Base-by-base conservation (phyloP, 306 rosid species). In the Glycine soja region DNA sequence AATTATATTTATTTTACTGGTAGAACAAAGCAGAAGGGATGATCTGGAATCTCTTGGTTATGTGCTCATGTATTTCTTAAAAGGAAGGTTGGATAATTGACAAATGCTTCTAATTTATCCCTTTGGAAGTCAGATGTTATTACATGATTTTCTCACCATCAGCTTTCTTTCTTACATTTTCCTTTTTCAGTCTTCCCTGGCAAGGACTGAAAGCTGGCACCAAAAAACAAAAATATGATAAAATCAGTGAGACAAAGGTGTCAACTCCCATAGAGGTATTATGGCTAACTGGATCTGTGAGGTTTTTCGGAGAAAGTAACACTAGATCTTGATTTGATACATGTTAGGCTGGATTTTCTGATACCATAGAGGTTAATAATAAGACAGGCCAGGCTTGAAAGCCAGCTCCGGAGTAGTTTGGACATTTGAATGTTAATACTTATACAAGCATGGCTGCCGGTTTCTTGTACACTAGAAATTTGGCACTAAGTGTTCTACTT, bases 1-100 rank as follows among this genome's bases (percentile, higher is more conserved):
- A 43, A 82, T 74, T 61, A 15, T 47, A 70, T 74, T 67, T 52
- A 79, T 81, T 86, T 79, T 79, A 36, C 63, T 76, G 84, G 85
- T 86, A 96, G 99, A 96, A 79, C 99, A 96, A 90, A 96, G 99
- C 95, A 89, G 99, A 92, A 96, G 99, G 92, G 99, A 96, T 87
- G 99, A 96, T 87, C 84, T 96, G 88, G 99, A 96, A 84, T 96
- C 99, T 86, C 99, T 96, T 83, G 99, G 99, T 84, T 96, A 92
- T 82, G 98, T 93, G 85, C 97, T 96, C 70, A 93, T 96, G 98
- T 96, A 96, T 81, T 96, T 93, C 89, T 81, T 96, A 67, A 88
- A 92, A 90, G 99, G 99, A 93, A 96, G 99, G 99, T 96, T 78
- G 69, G 86, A 84, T 75, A 56, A 81, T 70, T 38, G 76, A 56